phyloP scores from a whole-genome alignment of 768 basidiomycete species.

The Saitozyma sp. region DNA sequence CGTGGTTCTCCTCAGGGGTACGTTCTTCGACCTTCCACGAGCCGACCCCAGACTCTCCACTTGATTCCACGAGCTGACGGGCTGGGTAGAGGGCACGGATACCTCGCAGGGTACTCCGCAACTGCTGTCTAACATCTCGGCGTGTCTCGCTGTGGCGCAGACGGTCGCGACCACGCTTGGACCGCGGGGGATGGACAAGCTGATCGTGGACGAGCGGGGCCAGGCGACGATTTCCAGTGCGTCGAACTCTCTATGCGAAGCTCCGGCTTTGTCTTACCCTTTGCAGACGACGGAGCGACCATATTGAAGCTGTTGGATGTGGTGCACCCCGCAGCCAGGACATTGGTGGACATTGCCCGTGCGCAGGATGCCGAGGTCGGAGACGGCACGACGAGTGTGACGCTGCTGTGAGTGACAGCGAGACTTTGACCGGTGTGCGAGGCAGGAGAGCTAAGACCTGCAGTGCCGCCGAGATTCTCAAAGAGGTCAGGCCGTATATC shows the following conservation, averaged over 20 bases:
- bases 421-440: not conserved
- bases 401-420: conserved; percentile 60
- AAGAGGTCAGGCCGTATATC: conserved; percentile 84
- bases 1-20: conserved; percentile 78
- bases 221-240: conserved; percentile 91
- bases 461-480: conserved; percentile 82
- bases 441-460: not conserved
- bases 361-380: conserved; percentile 99
- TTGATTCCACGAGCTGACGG: not conserved
- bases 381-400: conserved; percentile 97
- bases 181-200: conserved; percentile 97
- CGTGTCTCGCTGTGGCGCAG: conserved; percentile 88
- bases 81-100: conserved; percentile 76
- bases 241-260: conserved; percentile 8
- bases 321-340: conserved; percentile 94
- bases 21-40: conserved; percentile 10
- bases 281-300: conserved; percentile 85
- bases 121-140: conserved; percentile 90
- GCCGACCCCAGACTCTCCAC: not conserved
- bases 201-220: conserved; percentile 89
- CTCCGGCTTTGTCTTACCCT: not conserved
- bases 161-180: conserved; percentile 94
- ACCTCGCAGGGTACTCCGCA: conserved; percentile 91
- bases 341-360: conserved; percentile 96
- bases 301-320: conserved; percentile 97